Base-by-base conservation (phyloP, 768 basidiomycete genomes). In the Lactarius tabidus region DNA sequence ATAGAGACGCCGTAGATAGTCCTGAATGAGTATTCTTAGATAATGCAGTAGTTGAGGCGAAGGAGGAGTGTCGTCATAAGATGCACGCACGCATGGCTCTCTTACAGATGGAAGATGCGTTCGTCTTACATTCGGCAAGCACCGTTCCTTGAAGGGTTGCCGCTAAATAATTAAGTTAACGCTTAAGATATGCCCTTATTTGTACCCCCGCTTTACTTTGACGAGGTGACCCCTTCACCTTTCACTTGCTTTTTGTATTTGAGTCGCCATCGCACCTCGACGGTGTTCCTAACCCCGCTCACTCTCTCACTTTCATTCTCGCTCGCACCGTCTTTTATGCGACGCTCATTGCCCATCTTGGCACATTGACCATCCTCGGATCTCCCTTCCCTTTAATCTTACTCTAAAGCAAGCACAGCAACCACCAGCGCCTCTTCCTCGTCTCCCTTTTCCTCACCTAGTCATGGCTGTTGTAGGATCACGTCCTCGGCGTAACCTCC, bases 401-500 rank as follows among this genome's bases (percentile, higher is more conserved):
- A 45, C 23, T 23, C 10, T 20, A 45, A 7, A 4, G 43, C 10
- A 20, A 45, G n/a, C n/a, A n/a, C n/a, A 45, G 43, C 43, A 45
- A 45, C 43, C 43, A 10, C 43, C 20, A 4, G 20, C 43, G 3
- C n/a, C 18, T n/a, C 3, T 43, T 43, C 43, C 20, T 7, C 20
- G 10, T 14, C 48, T 15, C 26, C 14, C 29, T n/a, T 26, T 56
- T 12, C 18, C 58, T 38, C 15, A 29, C 31, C 10, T 26, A 20
- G 39, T 9, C 35, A 62, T 66, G 51, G 20, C 60, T 23, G 23
- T 54, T 36, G 52, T 62, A 26, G 60, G 56, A 6, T 17, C 60
- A 20, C 65, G 61, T 38, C 52, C 65, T 14, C 56, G 43, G 41
- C 65, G 57, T 23, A 36, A 28, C 48, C 23, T 26, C 8, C 65